These are phyloP conservation scores for Senna tora DNA, from an alignment of 306 rosid genomes.

Conservation along the genomic window DNA sequence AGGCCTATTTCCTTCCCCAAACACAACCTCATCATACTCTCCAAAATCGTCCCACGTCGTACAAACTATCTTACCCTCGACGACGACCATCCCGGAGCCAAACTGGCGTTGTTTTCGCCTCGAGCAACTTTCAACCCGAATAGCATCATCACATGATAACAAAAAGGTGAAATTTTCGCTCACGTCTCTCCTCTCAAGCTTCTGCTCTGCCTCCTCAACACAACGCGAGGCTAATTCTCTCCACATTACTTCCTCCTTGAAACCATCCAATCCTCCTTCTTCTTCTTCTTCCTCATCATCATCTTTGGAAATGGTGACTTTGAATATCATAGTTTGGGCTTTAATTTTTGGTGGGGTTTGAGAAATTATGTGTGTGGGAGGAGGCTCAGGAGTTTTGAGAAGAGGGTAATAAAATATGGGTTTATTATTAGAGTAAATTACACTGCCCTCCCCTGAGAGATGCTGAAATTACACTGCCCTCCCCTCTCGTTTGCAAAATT, in stretches of 20 bases:
- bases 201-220: conserved; percentile 45
- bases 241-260: neutral
- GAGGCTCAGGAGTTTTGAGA: conserved; percentile 1
- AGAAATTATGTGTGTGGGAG: neutral
- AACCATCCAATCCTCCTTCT: no score
- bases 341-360: conserved; percentile 21
- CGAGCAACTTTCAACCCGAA: conserved; percentile 32
- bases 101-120: no score
- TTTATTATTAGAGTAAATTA: neutral
- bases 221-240: conserved; percentile 40
- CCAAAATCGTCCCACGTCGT: conserved; percentile 49
- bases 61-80: neutral
- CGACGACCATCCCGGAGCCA: no score
- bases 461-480: no score
- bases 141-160: conserved; percentile 25
- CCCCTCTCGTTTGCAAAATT: no score
- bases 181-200: conserved; percentile 19
- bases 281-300: no score
- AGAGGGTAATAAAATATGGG: conserved; percentile 41
- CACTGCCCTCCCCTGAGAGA: no score
- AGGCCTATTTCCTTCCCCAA: conserved; percentile 46
- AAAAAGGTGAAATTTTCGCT: conserved; percentile 18
- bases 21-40: conserved; percentile 30
- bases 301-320: neutral
- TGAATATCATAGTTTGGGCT: conserved; percentile 31